These are phyloP conservation scores for Fusarium tanahbumbuense DNA, from an alignment of 2,329 filamentous ascomycete species.

Conservation along the genomic window DNA sequence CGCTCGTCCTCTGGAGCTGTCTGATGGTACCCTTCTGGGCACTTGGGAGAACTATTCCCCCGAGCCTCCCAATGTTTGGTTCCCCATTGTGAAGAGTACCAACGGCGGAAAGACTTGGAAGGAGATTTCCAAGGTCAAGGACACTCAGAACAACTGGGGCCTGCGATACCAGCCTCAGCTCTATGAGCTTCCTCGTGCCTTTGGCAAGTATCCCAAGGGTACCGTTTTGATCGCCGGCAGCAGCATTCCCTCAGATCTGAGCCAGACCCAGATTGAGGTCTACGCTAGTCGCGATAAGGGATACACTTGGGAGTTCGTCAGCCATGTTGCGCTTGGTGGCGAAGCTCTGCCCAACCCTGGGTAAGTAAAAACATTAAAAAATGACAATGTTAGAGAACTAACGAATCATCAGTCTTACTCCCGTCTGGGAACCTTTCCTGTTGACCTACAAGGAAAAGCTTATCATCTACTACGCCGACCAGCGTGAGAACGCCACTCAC, in stretches of 20 bases:
- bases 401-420: slow-evolving; percentile 58
- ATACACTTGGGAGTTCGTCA: slow-evolving; percentile 73
- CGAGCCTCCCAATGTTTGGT: slow-evolving; percentile 65
- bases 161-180: slow-evolving; percentile 77
- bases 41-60: slow-evolving; percentile 69
- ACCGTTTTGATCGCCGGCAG: slow-evolving; percentile 71
- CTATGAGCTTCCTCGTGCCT: slow-evolving; percentile 68
- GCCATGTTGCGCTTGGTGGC: slow-evolving; percentile 72
- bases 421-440: slow-evolving; percentile 65
- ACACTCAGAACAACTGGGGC: slow-evolving; percentile 73
- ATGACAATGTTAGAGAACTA: background rate
- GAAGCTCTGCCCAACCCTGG: slow-evolving; percentile 70
- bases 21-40: slow-evolving; percentile 60
- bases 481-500: slow-evolving; percentile 68
- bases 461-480: slow-evolving; percentile 77
- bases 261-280: slow-evolving; percentile 74
- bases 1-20: slow-evolving; percentile 57
- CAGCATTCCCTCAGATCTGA: slow-evolving; percentile 69
- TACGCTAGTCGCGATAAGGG: slow-evolving; percentile 73
- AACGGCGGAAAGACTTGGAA: slow-evolving; percentile 71
- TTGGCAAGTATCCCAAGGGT: slow-evolving; percentile 70
- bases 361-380: background rate
- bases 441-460: slow-evolving; percentile 68
- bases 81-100: slow-evolving; percentile 65
- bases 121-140: slow-evolving; percentile 70